These are phyloP conservation scores for Senna tora DNA, from an alignment of 306 rosid species.

Conservation along the genomic window DNA sequence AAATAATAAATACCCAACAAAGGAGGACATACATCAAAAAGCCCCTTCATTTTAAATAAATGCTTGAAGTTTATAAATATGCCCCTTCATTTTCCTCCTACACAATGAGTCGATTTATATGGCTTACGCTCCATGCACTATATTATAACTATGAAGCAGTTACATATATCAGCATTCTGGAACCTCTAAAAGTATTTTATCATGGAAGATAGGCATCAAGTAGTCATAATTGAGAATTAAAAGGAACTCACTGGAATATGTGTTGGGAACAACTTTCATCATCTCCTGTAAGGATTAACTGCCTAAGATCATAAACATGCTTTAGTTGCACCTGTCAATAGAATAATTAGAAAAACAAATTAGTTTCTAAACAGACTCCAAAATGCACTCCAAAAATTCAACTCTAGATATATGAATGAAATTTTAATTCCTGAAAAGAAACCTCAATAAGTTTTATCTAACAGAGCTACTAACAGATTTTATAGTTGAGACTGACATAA, in stretches of 20 bases:
- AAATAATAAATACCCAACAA: conserved; percentile 2
- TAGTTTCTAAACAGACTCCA: conserved; percentile 41
- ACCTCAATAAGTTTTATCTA: neutral
- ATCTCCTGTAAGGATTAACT: conserved; percentile 85
- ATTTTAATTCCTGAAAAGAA: conserved; percentile 19
- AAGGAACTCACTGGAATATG: conserved; percentile 75
- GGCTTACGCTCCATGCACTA: neutral
- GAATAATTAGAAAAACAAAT: conserved; percentile 36
- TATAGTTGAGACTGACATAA: neutral
- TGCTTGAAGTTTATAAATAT: neutral
- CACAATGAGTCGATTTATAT: neutral
- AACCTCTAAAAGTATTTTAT: conserved; percentile 18
- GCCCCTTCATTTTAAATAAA: too few species aligned
- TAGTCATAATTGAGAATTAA: conserved; percentile 27
- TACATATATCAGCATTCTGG: neutral
- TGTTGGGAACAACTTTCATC: conserved; percentile 91
- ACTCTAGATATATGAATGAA: neutral
- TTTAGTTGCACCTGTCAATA: conserved; percentile 81
- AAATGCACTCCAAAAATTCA: conserved; percentile 31
- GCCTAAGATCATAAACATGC: conserved; percentile 95
- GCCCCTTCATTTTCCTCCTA: neutral
- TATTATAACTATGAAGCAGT: neutral
- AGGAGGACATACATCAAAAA: conserved; percentile 18
- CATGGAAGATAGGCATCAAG: conserved; percentile 29
- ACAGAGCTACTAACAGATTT: neutral